Percentiles rank a stretch among this genome's conserved stretches.
These are phyloP conservation scores for Cucurbitaria berberidis DNA, from an alignment of 2,329 filamentous ascomycete species.

Conservation along the genomic window DNA sequence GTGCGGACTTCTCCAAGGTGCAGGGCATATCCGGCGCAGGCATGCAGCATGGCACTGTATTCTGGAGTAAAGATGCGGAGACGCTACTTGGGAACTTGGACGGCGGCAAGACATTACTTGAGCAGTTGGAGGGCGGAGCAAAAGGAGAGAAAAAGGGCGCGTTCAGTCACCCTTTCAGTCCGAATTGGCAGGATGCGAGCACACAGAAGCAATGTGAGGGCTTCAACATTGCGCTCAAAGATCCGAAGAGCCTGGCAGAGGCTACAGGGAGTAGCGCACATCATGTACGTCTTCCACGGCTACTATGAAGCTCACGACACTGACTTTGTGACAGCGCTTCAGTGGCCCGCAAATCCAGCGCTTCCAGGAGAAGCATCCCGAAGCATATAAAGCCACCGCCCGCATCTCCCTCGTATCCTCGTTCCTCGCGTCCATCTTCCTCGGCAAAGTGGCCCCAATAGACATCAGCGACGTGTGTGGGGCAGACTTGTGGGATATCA, in stretches of 20 bases:
- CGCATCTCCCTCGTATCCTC: conserved; percentile 95
- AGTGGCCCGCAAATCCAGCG: conserved; percentile 96
- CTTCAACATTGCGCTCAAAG: conserved; percentile 77
- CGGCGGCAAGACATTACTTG: conserved; percentile 65
- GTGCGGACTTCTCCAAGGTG: conserved; percentile 75
- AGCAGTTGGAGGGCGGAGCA: conserved; percentile 65
- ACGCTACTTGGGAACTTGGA: conserved; percentile 67
- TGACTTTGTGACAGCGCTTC: conserved; percentile 70
- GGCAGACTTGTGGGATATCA: conserved; percentile 96
- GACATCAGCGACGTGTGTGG: conserved; percentile 95
- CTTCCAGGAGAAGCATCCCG: conserved; percentile 78
- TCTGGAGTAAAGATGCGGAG: conserved; percentile 79
- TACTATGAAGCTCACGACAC: not conserved
- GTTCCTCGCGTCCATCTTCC: conserved; percentile 88
- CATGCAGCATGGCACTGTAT: conserved; percentile 97
- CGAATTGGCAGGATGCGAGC: conserved; percentile 98
- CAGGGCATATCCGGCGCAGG: conserved; percentile 87
- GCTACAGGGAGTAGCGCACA: conserved; percentile 92
- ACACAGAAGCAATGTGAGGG: conserved; percentile 90
- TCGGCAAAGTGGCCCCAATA: conserved; percentile 84
- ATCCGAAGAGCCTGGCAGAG: conserved; percentile 71
- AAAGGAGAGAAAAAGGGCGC: conserved; percentile 57
- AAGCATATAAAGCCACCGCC: conserved; percentile 78
- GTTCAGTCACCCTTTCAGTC: conserved; percentile 84
- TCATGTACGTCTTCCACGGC: conserved; percentile 67